Base-by-base conservation (phyloP, 2,329 filamentous ascomycete genomes). In the Paecilomyces niveus region DNA sequence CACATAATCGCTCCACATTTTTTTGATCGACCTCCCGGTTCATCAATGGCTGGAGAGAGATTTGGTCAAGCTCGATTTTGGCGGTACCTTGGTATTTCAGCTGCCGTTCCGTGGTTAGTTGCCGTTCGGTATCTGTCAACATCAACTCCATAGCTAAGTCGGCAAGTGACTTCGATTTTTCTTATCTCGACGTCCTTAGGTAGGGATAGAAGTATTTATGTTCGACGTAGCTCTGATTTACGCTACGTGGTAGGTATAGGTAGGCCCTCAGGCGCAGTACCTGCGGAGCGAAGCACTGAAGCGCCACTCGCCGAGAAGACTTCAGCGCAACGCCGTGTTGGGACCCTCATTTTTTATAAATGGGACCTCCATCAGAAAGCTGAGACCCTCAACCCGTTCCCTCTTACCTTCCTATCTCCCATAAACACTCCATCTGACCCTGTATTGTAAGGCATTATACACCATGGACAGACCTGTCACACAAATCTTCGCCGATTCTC, bases 1-100 rank as follows among this genome's bases (percentile, higher is more conserved):
- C 53, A 52, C 55, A 57, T 35, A 69, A 58, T 54, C 60, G 56
- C 13, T 67, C 58, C 39, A 69, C 7, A 31, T 66, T 67, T 59
- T 67, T 63, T 5, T 26, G 52, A 54, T 69, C 59, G 6, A 68
- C 45, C n/a, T 64, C 58, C 22, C 55, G 50, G 24, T 55, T 39
- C 18, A 63, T 59, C 33, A 57, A 45, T 13, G 65, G 61, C 55
- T 66, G 13, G 21, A 66, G 64, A n/a, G 56, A 3, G 29, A 71
- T 67, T 49, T 67, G 57, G 53, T 60, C 54, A 1, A 71, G 58
- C 35, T 64, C 59, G 55, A 71, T 59, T 55, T 65, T 68, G 11
- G 64, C 65, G 3, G 63, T 68, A 54, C 67, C 64, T 62, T 66
- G 55, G 56, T 67, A 68, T 61, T 68, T 72, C 1, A 57, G 57